A percentile compares a stretch with the other conserved stretches of the same genome.
Evolutionary conservation across 768 basidiomycete genomes (phyloP).

Genomic region (Calocybe gangraenosa): DNA sequence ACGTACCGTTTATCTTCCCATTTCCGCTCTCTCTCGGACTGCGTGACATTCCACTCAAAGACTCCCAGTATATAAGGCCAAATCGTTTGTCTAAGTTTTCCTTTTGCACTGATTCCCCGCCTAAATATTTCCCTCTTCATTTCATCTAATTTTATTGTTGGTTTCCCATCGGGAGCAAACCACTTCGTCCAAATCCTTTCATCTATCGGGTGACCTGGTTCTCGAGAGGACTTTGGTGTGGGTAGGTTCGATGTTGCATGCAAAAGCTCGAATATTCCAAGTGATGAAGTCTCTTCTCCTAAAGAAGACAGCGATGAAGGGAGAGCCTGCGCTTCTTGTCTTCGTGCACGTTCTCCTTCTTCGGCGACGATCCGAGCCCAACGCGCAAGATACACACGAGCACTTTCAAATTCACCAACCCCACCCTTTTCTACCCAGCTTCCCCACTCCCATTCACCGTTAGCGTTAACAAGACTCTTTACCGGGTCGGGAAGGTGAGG

Average conservation of each 20-base stretch:
- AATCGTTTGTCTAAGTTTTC: conserved; percentile 59
- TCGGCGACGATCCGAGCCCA: conserved; percentile 99
- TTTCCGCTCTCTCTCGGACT: conserved; percentile 50
- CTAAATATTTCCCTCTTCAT: conserved; percentile 78
- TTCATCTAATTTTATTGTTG: conserved; percentile 60
- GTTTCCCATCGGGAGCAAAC: conserved; percentile 71
- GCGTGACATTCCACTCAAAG: conserved; percentile 71
- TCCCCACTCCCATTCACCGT: conserved; percentile 90
- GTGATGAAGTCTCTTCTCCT: conserved; percentile 62
- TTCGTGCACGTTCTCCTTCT: conserved; percentile 88
- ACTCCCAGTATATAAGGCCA: conserved; percentile 94
- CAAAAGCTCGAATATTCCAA: conserved; percentile 86
- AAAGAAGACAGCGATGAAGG: conserved; percentile 44
- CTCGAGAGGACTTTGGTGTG: conserved; percentile 77
- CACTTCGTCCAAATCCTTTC: conserved; percentile 69
- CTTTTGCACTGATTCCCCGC: conserved; percentile 57
- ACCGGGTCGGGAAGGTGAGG: conserved; percentile 97
- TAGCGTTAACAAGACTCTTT: conserved; percentile 81
- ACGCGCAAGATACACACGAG: conserved; percentile 90
- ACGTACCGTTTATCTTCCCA: conserved; percentile 66
- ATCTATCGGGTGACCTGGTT: conserved; percentile 75
- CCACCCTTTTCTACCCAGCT: conserved; percentile 92
- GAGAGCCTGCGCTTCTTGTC: conserved; percentile 71
- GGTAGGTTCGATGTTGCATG: conserved; percentile 78
- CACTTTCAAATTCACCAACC: conserved; percentile 94